A percentile compares a stretch with the other conserved stretches of the same genome.
phyloP scores from a whole-genome alignment of 2,329 filamentous ascomycete genomes.

The Dryadomyces sulphureus region DNA sequence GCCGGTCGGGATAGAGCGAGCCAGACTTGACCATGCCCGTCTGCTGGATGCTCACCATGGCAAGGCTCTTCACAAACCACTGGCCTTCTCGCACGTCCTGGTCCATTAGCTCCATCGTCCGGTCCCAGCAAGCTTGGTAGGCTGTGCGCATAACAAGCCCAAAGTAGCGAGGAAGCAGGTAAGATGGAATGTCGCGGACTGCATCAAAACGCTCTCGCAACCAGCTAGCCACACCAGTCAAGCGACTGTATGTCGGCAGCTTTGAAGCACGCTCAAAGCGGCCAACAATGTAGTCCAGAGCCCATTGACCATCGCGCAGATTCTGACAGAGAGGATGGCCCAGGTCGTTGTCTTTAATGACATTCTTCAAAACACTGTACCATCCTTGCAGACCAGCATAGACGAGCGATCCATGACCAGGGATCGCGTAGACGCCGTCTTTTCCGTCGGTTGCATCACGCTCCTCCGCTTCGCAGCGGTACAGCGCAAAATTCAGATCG shows the following conservation, averaged over 20 bases:
- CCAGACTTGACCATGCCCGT: slow-evolving; percentile 81
- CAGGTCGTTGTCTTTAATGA: slow-evolving; percentile 79
- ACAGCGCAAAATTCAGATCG: slow-evolving; percentile 84
- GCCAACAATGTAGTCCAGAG: slow-evolving; percentile 71
- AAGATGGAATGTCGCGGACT: slow-evolving; percentile 71
- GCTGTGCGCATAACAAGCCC: slow-evolving; percentile 76
- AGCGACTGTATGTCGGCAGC: slow-evolving; percentile 42
- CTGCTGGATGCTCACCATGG: slow-evolving; percentile 84
- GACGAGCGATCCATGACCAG: slow-evolving; percentile 68
- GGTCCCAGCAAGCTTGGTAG: slow-evolving; percentile 70
- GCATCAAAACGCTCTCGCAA: slow-evolving; percentile 73
- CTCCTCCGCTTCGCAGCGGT: slow-evolving; percentile 81
- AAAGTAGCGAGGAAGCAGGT: slow-evolving; percentile 86
- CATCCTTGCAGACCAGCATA: slow-evolving; percentile 97
- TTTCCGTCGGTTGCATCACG: slow-evolving; percentile 61
- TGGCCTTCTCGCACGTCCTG: slow-evolving; percentile 66
- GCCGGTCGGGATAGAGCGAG: slow-evolving; percentile 74
- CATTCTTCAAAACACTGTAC: slow-evolving; percentile 81
- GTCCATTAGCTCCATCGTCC: slow-evolving; percentile 65
- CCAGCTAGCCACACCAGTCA: slow-evolving; percentile 61
- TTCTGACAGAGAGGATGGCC: slow-evolving; percentile 91
- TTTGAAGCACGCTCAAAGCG: slow-evolving; percentile 61
- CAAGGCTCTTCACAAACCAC: slow-evolving; percentile 74
- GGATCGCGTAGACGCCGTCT: slow-evolving; percentile 82
- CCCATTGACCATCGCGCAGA: slow-evolving; percentile 81